Conservation (phyloP, 495 filamentous ascomycete species). For the Durotheca rogersii region DNA sequence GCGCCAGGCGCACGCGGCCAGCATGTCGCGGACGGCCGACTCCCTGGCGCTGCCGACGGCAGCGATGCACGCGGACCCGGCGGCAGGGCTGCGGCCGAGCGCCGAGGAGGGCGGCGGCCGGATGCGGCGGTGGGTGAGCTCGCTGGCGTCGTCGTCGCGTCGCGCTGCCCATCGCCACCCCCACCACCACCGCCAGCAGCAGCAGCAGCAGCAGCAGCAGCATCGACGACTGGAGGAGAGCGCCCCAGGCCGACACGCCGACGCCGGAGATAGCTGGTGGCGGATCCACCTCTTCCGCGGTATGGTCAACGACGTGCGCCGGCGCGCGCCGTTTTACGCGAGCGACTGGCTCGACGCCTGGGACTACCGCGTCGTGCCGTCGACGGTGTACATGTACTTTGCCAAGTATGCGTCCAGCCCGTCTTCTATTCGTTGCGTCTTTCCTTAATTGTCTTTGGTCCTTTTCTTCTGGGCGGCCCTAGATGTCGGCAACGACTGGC, state of each 20-base stretch:
- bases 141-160: slow-evolving; percentile 16
- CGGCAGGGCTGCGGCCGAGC: slow-evolving; percentile 14
- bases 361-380: slow-evolving; percentile 80
- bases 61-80: slow-evolving; percentile 18
- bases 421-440: not conserved
- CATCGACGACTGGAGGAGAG: no score
- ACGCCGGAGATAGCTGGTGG: slow-evolving; percentile 52
- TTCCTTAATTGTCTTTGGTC: slow-evolving; percentile 1
- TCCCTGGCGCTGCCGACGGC: slow-evolving; percentile 26
- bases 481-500: no score
- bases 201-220: no score
- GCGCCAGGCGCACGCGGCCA: not conserved
- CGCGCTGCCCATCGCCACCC: slow-evolving; percentile 6
- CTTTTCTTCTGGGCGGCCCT: no score
- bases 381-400: slow-evolving; percentile 88
- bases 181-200: slow-evolving; percentile 3
- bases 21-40: slow-evolving; percentile 22
- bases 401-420: slow-evolving; percentile 62
- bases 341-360: slow-evolving; percentile 82
- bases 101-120: slow-evolving; percentile 4
- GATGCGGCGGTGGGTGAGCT: slow-evolving; percentile 20
- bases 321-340: slow-evolving; percentile 70
- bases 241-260: not conserved
- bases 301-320: slow-evolving; percentile 73
- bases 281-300: slow-evolving; percentile 60